A percentile compares a stretch with the other conserved stretches of the same genome.
phyloP scores from a whole-genome alignment of 495 filamentous ascomycete genomes.

The Aspergillus hancockii region DNA sequence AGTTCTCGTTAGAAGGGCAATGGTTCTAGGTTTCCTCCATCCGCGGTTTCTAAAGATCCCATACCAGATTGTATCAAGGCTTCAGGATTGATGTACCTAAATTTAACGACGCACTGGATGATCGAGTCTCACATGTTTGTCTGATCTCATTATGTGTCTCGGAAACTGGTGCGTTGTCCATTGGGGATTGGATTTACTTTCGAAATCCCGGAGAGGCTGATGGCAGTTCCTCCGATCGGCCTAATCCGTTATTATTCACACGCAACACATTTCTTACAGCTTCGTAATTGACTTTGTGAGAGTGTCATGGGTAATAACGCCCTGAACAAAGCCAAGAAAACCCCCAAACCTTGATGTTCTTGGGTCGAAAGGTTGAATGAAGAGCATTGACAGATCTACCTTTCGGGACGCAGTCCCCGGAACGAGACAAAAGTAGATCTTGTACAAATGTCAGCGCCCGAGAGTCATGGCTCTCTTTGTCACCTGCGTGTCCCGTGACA shows the following conservation, averaged over 20 bases:
- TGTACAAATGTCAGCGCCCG: neutral
- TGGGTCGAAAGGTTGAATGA: neutral
- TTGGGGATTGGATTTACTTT: neutral
- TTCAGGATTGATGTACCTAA: neutral
- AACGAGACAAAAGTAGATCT: neutral
- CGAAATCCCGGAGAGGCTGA: neutral
- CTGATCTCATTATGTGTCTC: neutral
- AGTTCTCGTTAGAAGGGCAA: neutral
- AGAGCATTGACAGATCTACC: neutral
- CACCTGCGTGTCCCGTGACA: neutral
- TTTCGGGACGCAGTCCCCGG: neutral
- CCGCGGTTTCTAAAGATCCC: conserved; percentile 9
- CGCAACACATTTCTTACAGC: neutral
- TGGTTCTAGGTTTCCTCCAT: conserved; percentile 5
- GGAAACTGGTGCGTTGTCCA: neutral
- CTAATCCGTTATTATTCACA: neutral
- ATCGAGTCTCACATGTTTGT: neutral
- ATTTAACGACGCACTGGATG: neutral
- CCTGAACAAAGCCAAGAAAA: neutral
- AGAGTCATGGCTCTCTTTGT: neutral
- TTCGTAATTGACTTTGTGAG: neutral
- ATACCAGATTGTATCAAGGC: neutral
- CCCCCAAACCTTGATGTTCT: neutral
- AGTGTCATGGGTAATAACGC: neutral
- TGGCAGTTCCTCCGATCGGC: neutral